Percentiles rank a stretch among this genome's conserved stretches.
phyloP scores from a whole-genome alignment of 2,329 filamentous ascomycete species.

The Ceratocystis papillata region DNA sequence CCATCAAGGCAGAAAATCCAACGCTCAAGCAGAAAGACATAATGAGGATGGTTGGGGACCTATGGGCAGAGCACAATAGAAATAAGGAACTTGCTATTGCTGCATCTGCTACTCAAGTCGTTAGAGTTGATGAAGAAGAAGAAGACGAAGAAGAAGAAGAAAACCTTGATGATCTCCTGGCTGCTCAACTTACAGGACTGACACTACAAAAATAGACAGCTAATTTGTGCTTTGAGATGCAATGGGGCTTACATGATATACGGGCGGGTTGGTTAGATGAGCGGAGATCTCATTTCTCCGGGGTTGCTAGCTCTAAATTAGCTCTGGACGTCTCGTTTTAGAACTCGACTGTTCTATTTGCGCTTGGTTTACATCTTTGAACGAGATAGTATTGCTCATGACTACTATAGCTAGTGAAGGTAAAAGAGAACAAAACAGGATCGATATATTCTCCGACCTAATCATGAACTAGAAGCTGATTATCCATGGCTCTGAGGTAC shows the following conservation, averaged over 20 bases:
- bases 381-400: too few relatives aligned
- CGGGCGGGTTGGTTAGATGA: too few relatives aligned
- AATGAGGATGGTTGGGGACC: slow-evolving; percentile 55
- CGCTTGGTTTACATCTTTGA: too few relatives aligned
- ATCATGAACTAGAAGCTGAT: slow-evolving; percentile 20
- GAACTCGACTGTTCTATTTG: too few relatives aligned
- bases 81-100: neutral
- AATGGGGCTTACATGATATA: neutral
- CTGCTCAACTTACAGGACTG: slow-evolving; percentile 18
- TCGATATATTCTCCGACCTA: slow-evolving; percentile 22
- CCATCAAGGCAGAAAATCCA: slow-evolving; percentile 46
- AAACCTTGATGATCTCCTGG: slow-evolving; percentile 16
- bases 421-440: too few relatives aligned
- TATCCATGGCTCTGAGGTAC: too few relatives aligned
- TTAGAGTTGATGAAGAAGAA: slow-evolving; percentile 24
- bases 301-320: too few relatives aligned
- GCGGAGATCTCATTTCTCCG: too few relatives aligned
- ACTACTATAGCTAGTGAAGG: too few relatives aligned
- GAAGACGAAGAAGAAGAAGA: slow-evolving; percentile 4
- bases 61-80: slow-evolving; percentile 48
- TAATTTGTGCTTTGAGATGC: neutral
- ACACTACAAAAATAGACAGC: slow-evolving; percentile 10
- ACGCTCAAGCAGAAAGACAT: slow-evolving; percentile 53
- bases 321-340: too few relatives aligned
- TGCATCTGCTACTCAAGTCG: slow-evolving; percentile 21